Conservation (phyloP, 768 basidiomycete species). For the Pisolithus marmoratus region DNA sequence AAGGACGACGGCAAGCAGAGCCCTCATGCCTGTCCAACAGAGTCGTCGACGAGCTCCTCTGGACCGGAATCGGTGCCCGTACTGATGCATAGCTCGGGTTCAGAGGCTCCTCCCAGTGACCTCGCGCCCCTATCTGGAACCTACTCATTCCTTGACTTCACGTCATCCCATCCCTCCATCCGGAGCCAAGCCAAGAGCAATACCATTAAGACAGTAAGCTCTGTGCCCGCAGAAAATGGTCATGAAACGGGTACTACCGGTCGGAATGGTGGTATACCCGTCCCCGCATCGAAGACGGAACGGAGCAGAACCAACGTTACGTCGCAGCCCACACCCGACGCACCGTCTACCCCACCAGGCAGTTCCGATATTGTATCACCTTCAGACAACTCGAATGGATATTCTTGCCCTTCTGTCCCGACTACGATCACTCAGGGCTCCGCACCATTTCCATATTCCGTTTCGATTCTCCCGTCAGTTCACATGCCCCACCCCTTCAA, state of each 20-base stretch:
- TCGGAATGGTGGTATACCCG: constrained; percentile 16
- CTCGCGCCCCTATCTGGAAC: constrained; percentile 23
- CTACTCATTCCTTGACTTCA: constrained; percentile 29
- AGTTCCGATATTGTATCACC: constrained; percentile 17
- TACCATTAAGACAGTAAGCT: constrained; percentile 15
- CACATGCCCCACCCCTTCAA: constrained; percentile 21
- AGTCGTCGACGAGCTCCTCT: constrained; percentile 15
- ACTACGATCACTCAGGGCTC: constrained; percentile 21
- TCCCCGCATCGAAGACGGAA: constrained; percentile 13
- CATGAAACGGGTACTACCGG: constrained; percentile 12
- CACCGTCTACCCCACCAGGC: constrained; percentile 27
- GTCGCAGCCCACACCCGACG: constrained; percentile 21
- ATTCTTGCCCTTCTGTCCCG: constrained; percentile 13
- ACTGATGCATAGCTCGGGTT: constrained; percentile 21
- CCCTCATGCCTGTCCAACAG: constrained; percentile 9
- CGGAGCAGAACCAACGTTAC: constrained; percentile 11
- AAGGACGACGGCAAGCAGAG: constrained; percentile 23
- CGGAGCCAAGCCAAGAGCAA: constrained; percentile 20
- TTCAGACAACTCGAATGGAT: constrained; percentile 18
- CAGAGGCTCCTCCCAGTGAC: constrained; percentile 13
- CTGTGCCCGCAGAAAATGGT: constrained; percentile 21
- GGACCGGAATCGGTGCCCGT: constrained; percentile 28
- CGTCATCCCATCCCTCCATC: constrained; percentile 22
- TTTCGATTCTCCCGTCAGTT: constrained; percentile 40
- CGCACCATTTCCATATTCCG: constrained; percentile 39